A percentile compares a stretch with the other conserved stretches of the same genome.
phyloP scores from a whole-genome alignment of 2,329 filamentous ascomycete species.

The Stagonosporopsis chrysanthemi region DNA sequence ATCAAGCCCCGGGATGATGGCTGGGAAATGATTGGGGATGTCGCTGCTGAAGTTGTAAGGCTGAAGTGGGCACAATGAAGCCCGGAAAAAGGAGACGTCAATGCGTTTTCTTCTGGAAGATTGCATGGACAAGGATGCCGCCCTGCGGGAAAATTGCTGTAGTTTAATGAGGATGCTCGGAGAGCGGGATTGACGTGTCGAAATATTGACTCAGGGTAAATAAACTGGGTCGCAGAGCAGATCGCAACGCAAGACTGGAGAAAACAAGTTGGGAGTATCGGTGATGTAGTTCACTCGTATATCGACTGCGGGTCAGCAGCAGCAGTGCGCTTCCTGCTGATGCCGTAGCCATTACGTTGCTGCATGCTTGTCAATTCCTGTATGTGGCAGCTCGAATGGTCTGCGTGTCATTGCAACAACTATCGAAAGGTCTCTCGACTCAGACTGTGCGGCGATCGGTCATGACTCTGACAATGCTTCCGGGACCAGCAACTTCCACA shows the following conservation, averaged over 20 bases:
- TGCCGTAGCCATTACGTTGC: neutral
- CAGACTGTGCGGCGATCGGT: slow-evolving; percentile 92
- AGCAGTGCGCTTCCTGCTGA: neutral
- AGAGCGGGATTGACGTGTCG: slow-evolving; percentile 13
- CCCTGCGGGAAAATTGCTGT: slow-evolving; percentile 20
- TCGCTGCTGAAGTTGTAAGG: slow-evolving; percentile 19
- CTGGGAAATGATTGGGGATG: slow-evolving; percentile 25
- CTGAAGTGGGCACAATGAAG: slow-evolving; percentile 18
- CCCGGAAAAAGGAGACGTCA: slow-evolving; percentile 31
- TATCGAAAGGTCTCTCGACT: slow-evolving; percentile 13
- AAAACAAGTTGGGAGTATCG: slow-evolving; percentile 10
- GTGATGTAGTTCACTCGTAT: slow-evolving; percentile 11
- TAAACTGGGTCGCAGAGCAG: slow-evolving; percentile 15
- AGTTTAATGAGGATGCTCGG: slow-evolving; percentile 19
- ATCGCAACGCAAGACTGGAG: slow-evolving; percentile 14
- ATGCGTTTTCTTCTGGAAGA: slow-evolving; percentile 29
- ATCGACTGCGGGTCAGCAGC: neutral
- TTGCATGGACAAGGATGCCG: slow-evolving; percentile 29
- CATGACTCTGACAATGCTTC: slow-evolving; percentile 91
- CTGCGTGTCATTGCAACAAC: neutral
- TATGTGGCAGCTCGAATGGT: slow-evolving; percentile 8
- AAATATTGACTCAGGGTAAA: slow-evolving; percentile 18
- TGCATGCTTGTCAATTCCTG: neutral
- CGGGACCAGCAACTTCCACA: slow-evolving; percentile 89
- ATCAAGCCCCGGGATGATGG: slow-evolving; percentile 20